Conservation (phyloP, 78 protist species). For the Pigoraptor vietnamica region DNA sequence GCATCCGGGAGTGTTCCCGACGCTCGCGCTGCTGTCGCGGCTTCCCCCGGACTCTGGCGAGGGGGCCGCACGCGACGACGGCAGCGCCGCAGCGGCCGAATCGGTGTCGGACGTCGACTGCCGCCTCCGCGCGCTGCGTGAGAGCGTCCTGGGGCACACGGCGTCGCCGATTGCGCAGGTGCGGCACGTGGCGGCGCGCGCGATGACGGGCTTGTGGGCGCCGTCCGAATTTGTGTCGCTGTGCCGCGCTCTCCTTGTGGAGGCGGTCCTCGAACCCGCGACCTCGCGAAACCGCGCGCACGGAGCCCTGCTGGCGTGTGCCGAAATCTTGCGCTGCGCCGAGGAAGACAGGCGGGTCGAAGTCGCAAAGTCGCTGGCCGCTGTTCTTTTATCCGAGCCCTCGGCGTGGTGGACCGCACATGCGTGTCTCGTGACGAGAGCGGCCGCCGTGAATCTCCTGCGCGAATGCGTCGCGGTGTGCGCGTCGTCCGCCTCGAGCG, state of each 20-base stretch:
- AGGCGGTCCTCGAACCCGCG: no score
- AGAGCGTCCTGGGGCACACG: neutral
- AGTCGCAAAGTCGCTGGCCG: neutral
- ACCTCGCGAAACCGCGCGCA: neutral
- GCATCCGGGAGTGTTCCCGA: neutral
- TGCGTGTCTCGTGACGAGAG: no score
- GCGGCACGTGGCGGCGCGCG: neutral
- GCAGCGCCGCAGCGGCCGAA: no score
- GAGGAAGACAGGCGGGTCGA: neutral
- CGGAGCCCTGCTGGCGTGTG: neutral
- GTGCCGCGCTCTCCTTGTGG: neutral
- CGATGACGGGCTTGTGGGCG: neutral
- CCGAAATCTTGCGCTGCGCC: neutral
- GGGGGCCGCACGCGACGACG: no score
- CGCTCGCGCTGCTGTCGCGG: neutral
- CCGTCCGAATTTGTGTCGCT: neutral
- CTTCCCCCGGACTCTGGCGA: neutral
- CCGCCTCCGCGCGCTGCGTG: neutral
- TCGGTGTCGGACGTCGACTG: neutral
- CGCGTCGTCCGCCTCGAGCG: no score
- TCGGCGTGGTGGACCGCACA: no score
- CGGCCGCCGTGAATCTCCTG: no score
- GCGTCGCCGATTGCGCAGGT: neutral
- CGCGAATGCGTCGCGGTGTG: no score
- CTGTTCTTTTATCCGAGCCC: no score